Evolutionary conservation across 1,139 yeast genomes (phyloP), one percentile per base, ranked within the genome.

Genomic region (Geotrichum cucujoidarum): DNA sequence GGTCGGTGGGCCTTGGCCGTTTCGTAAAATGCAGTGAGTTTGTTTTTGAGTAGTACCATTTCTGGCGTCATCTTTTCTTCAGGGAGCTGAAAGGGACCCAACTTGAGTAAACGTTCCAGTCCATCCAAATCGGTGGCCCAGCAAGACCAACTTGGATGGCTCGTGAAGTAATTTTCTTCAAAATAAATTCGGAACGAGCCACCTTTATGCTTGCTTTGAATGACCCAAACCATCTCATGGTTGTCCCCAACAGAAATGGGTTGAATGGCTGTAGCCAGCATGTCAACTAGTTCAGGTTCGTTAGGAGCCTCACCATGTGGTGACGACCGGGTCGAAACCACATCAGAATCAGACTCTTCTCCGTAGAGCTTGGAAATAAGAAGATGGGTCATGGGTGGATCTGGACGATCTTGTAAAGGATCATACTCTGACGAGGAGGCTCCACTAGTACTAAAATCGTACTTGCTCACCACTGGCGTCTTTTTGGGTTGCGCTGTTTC

Each of bases 171-270:
- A 5, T 20, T 13, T 6, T 17, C 31, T 30, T 46, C 49, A 18
- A 34, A 17, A 16, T n/a, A 35, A 30, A 40, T 10, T 13, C 34
- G 41, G 35, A 36, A 40, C 13, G 40, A 21, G 7, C 49, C 43
- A 30, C 49, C 49, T n/a, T 33, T 35, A 33, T 46, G 45, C 5
- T 34, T 39, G 24, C 40, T 46, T 31, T 46, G 49, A 4, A 46
- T 34, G 5, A 39, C 25, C 49, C 49, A 46, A 16, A 18, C 34
- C 8, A 40, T 21, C 8, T 36, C 18, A 4, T 33, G 37, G 17
- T 17, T 13, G 10, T 11, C 3, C 11, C 29, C 40, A 17, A 30
- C 35, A 33, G 21, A 30, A 16, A 46, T 35, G 17, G 49, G 49
- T 20, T 36, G 49, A n/a, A 40, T 38, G 5, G 37, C 49, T 25